phyloP scores from a whole-genome alignment of 148 eudicot genomes.

The Pharnaceum exiguum region DNA sequence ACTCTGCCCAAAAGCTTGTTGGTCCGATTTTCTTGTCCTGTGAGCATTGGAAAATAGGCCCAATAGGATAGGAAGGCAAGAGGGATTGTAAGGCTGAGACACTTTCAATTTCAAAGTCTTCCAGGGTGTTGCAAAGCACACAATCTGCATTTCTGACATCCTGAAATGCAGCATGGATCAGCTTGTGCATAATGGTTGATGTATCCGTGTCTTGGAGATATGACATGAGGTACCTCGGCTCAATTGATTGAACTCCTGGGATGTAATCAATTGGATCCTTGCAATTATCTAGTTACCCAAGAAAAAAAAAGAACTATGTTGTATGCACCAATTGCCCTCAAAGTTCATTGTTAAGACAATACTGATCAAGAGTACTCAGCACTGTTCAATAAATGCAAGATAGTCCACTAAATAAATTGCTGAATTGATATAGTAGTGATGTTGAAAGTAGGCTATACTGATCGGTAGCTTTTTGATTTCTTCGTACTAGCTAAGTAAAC shows the following conservation, averaged over 20 bases:
- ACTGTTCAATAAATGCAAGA: no score
- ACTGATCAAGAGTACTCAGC: no score
- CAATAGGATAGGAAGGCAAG: slow-evolving; percentile 34
- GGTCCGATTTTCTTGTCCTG: slow-evolving; percentile 31
- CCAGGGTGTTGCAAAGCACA: slow-evolving; percentile 30
- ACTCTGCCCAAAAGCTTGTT: slow-evolving; percentile 68
- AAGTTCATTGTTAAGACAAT: no score
- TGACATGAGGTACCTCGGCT: slow-evolving; percentile 58
- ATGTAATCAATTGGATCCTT: slow-evolving; percentile 60
- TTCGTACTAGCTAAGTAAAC: no score
- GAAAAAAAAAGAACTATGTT: not conserved
- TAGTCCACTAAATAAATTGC: no score
- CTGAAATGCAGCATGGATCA: slow-evolving; percentile 33
- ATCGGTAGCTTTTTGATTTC: no score
- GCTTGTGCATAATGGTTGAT: slow-evolving; percentile 38
- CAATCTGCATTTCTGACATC: slow-evolving; percentile 26
- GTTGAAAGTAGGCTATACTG: no score
- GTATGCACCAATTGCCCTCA: no score
- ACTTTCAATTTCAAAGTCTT: slow-evolving; percentile 26
- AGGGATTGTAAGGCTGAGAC: slow-evolving; percentile 23
- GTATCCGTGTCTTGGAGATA: slow-evolving; percentile 45
- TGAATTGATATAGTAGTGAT: no score
- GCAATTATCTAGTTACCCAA: slow-evolving; percentile 51
- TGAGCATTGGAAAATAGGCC: slow-evolving; percentile 45
- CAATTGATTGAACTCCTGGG: slow-evolving; percentile 53